These are phyloP conservation scores for Suhomyces pyralidae DNA, from an alignment of 805 yeast species.

Conservation along the genomic window DNA sequence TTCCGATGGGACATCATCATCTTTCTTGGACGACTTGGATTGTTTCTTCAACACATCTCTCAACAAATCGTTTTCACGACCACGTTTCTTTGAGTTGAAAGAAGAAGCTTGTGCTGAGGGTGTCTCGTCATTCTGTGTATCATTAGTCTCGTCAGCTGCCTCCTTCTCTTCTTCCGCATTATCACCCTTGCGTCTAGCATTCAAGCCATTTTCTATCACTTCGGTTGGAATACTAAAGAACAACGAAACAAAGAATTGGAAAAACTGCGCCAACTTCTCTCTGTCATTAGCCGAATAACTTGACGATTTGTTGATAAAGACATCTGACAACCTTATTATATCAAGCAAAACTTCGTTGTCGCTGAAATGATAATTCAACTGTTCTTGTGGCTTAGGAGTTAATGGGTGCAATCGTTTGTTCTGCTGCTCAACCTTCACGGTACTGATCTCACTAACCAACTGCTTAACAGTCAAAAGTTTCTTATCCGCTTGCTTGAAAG, in stretches of 20 bases:
- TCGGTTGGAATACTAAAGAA: constrained; percentile 64
- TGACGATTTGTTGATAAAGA: constrained; percentile 64
- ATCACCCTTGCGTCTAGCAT: constrained; percentile 14
- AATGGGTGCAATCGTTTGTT: constrained; percentile 82
- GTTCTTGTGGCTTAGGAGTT: constrained; percentile 81
- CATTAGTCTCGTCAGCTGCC: constrained; percentile 14
- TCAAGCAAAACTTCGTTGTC: constrained; percentile 74
- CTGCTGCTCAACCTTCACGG: constrained; percentile 88
- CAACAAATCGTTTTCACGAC: constrained; percentile 54
- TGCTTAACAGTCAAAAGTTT: constrained; percentile 87
- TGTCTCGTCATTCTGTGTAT: constrained; percentile 2
- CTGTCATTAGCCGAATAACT: constrained; percentile 79
- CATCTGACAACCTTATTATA: constrained; percentile 62
- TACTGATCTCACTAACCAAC: constrained; percentile 84
- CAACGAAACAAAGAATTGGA: constrained; percentile 64
- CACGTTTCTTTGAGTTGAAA: constrained; percentile 41
- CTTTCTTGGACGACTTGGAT: constrained; percentile 34
- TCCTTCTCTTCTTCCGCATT: constrained; percentile 13
- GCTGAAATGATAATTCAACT: constrained; percentile 57
- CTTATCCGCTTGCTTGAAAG: constrained; percentile 96
- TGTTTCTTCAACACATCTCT: constrained; percentile 60
- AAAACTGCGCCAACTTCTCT: constrained; percentile 67
- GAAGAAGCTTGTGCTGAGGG: constrained; percentile 4
- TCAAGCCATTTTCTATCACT: constrained; percentile 42
- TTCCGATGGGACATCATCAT: constrained; percentile 31